These are phyloP conservation scores for Fusarium solani-melongenae DNA, from an alignment of 2,329 filamentous ascomycete species.

Conservation along the genomic window DNA sequence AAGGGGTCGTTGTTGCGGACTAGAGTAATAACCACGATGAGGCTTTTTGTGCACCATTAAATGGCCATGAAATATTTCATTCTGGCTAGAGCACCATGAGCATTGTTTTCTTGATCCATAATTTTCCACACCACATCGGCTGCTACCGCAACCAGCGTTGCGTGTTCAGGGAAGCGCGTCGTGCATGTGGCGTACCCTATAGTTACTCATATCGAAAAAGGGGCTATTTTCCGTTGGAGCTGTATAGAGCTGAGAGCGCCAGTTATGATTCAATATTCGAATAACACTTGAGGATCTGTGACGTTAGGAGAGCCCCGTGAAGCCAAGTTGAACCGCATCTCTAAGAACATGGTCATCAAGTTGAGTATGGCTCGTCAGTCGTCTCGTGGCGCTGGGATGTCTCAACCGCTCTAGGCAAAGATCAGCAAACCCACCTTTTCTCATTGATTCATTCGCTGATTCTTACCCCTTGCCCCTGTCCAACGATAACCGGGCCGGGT, in stretches of 20 bases:
- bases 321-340: background rate
- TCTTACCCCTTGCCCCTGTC: background rate
- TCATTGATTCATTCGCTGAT: background rate
- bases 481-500: background rate
- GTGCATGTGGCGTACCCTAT: background rate
- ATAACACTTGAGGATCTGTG: background rate
- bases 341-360: background rate
- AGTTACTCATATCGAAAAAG: background rate
- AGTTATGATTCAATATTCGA: background rate
- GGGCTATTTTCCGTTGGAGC: background rate
- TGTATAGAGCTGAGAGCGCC: background rate
- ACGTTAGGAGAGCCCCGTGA: background rate
- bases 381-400: background rate
- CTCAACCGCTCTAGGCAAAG: background rate
- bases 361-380: background rate
- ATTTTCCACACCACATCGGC: no score
- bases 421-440: background rate
- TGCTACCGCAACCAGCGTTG: background rate
- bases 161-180: background rate
- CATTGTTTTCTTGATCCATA: background rate
- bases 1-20: no score
- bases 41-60: background rate
- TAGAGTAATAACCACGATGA: background rate
- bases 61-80: rapidly evolving
- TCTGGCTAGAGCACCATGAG: rapidly evolving